These are phyloP conservation scores for Lycium barbarum DNA, from an alignment of 257 asterid species.

Conservation along the genomic window DNA sequence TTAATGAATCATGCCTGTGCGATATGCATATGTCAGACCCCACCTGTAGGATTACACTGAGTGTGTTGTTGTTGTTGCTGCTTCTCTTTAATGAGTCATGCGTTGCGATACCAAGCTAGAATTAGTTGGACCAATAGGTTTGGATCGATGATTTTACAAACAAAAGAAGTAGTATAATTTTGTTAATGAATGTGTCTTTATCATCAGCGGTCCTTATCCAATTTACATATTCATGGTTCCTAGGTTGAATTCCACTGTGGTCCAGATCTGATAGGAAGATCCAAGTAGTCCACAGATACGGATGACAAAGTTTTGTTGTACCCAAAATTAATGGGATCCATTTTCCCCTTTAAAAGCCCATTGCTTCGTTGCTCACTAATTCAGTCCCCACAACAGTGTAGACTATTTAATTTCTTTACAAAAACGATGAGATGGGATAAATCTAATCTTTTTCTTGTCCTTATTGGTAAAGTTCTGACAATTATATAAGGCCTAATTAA, in stretches of 20 bases:
- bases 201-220: neutral
- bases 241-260: conserved; percentile 19
- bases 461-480: neutral
- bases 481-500: neutral
- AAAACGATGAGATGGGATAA: neutral
- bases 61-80: too few species aligned
- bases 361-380: neutral
- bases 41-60: too few species aligned
- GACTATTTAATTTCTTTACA: neutral
- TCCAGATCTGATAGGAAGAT: neutral
- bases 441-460: neutral
- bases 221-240: neutral
- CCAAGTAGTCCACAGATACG: neutral
- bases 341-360: too few species aligned
- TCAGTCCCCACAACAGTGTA: neutral
- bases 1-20: too few species aligned
- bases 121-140: neutral
- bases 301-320: neutral
- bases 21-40: too few species aligned
- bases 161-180: neutral
- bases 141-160: neutral
- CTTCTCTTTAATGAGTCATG: neutral
- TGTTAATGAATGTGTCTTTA: neutral
- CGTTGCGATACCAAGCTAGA: neutral
- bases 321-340: neutral